Percentiles rank a stretch among this genome's conserved stretches.
These are phyloP conservation scores for Trifolium repens DNA, from an alignment of 306 rosid species.

Conservation along the genomic window DNA sequence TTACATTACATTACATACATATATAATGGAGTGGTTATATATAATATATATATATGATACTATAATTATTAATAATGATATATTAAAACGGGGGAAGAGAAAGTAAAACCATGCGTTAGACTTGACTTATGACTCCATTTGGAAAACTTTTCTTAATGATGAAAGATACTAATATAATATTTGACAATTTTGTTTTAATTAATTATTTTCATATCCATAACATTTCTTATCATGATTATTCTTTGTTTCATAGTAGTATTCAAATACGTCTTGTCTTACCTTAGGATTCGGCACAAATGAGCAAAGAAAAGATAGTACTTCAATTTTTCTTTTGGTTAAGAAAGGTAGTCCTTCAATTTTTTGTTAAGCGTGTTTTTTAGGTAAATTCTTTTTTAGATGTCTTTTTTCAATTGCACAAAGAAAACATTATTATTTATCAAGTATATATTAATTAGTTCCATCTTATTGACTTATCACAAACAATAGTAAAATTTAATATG, in stretches of 20 bases:
- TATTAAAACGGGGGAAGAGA: neutral
- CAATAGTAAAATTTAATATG: too few relatives aligned
- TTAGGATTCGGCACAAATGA: neutral
- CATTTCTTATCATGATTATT: neutral
- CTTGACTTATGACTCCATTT: constrained; percentile 48
- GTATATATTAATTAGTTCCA: too few relatives aligned
- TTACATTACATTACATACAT: neutral
- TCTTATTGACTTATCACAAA: too few relatives aligned
- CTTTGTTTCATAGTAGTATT: neutral
- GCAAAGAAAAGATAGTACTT: neutral
- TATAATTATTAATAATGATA: constrained; percentile 14
- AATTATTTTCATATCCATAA: neutral
- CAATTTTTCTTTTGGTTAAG: neutral
- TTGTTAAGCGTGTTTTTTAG: neutral
- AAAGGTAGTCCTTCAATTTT: neutral
- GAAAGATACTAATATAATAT: neutral
- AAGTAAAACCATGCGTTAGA: constrained; percentile 56
- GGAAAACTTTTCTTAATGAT: constrained; percentile 51
- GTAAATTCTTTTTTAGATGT: neutral
- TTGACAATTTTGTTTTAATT: constrained; percentile 37
- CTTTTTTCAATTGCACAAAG: neutral
- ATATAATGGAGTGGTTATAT: neutral
- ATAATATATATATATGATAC: constrained; percentile 6
- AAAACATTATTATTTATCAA: too few relatives aligned
- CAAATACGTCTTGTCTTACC: neutral